These are phyloP conservation scores for Hypoxylon lenormandii DNA, from an alignment of 495 filamentous ascomycete species.

Conservation along the genomic window DNA sequence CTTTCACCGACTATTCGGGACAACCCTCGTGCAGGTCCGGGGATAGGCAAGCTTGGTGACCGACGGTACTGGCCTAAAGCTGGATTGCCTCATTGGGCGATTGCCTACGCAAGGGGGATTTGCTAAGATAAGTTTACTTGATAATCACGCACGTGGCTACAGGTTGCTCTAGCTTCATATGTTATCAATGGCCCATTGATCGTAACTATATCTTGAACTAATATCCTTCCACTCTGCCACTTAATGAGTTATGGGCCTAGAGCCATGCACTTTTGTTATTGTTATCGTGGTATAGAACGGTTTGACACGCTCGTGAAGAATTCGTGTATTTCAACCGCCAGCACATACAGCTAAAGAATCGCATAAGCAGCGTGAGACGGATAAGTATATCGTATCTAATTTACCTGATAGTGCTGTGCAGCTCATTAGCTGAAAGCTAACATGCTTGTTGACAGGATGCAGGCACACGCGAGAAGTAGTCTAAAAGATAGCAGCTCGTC, in stretches of 20 bases:
- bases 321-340: neutral
- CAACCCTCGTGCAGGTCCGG: slow-evolving; percentile 39
- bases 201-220: neutral
- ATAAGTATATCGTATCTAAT: neutral
- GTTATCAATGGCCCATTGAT: too few relatives aligned
- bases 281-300: neutral
- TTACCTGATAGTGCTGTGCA: neutral
- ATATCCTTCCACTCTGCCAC: neutral
- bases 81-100: neutral
- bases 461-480: slow-evolving; percentile 26
- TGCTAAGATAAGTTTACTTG: too few relatives aligned
- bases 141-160: too few relatives aligned
- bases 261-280: neutral
- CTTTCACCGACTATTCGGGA: slow-evolving; percentile 42
- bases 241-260: neutral
- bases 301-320: too few relatives aligned
- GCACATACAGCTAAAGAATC: neutral
- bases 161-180: too few relatives aligned
- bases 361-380: neutral
- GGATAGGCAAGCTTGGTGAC: slow-evolving; percentile 24
- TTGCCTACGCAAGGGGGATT: slow-evolving; percentile 7
- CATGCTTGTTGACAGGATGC: slow-evolving; percentile 14
- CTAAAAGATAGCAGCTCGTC: slow-evolving; percentile 26
- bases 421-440: slow-evolving; percentile 3
- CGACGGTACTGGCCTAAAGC: slow-evolving; percentile 12